Conservation (phyloP, 2,329 filamentous ascomycete species). For the Trichoderma hamatum region DNA sequence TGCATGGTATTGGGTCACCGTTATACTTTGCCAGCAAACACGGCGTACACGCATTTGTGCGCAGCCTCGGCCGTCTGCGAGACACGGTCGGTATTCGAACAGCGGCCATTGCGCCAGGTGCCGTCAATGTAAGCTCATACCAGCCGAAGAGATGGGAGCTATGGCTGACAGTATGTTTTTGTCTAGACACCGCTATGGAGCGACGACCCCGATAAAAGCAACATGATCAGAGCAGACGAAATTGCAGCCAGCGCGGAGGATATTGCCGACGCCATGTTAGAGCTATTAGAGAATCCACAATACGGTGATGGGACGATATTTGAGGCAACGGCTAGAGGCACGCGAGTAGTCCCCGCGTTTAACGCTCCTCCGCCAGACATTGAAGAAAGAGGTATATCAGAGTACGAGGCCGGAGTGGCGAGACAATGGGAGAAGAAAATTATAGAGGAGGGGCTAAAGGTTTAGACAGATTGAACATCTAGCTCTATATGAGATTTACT, state of each 20-base stretch:
- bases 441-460: neutral
- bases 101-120: neutral
- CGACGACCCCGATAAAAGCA: neutral
- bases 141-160: no score
- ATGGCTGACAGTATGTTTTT: neutral
- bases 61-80: neutral
- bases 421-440: neutral
- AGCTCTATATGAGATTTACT: neutral
- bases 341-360: constrained; percentile 1
- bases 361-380: neutral
- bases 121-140: neutral
- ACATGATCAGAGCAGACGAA: neutral
- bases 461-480: neutral
- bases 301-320: constrained; percentile 6
- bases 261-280: neutral
- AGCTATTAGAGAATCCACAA: constrained; percentile 3
- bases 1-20: constrained; percentile 7
- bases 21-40: constrained; percentile 10
- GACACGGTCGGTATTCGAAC: constrained; percentile 1
- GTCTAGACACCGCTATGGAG: neutral
- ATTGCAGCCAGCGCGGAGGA: neutral
- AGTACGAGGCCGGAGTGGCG: neutral
- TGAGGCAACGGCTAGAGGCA: constrained; percentile 1
- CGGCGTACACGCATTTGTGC: constrained; percentile 2
- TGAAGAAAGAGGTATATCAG: neutral